Conservation (phyloP, 2,329 filamentous ascomycete genomes). For the Cyanodermella asteris region DNA sequence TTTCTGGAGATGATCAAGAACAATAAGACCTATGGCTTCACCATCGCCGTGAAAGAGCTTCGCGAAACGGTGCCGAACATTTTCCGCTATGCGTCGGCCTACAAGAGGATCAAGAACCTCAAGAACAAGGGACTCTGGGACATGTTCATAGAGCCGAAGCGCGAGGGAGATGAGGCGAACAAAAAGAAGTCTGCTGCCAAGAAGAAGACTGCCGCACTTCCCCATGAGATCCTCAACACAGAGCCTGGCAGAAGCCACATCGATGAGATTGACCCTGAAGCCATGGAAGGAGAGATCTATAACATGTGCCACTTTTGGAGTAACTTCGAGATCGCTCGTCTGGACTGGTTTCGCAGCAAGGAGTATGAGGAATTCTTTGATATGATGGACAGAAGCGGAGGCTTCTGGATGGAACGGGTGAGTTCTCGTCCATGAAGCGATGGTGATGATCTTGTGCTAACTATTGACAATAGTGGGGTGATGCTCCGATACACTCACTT, state of each 20-base stretch:
- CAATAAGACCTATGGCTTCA: constrained; percentile 98
- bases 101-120: constrained; percentile 79
- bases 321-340: constrained; percentile 90
- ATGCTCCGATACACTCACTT: constrained; percentile 93
- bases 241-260: constrained; percentile 49
- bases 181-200: constrained; percentile 35
- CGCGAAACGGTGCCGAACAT: constrained; percentile 97
- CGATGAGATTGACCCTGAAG: constrained; percentile 70
- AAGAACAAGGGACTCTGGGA: constrained; percentile 90
- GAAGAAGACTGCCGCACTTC: constrained; percentile 44
- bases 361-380: constrained; percentile 96
- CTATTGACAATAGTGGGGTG: constrained; percentile 66
- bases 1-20: constrained; percentile 83
- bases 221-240: constrained; percentile 59
- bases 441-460: constrained; percentile 13
- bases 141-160: constrained; percentile 74
- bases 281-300: constrained; percentile 94
- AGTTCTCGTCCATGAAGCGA: constrained; percentile 16
- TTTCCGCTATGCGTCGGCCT: constrained; percentile 95
- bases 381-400: constrained; percentile 95
- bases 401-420: constrained; percentile 98
- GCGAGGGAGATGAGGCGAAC: constrained; percentile 19
- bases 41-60: constrained; percentile 93
- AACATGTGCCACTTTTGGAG: constrained; percentile 99
- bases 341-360: constrained; percentile 93